Conservation (phyloP, 208 protist species). For the Leishmania braziliensis region DNA sequence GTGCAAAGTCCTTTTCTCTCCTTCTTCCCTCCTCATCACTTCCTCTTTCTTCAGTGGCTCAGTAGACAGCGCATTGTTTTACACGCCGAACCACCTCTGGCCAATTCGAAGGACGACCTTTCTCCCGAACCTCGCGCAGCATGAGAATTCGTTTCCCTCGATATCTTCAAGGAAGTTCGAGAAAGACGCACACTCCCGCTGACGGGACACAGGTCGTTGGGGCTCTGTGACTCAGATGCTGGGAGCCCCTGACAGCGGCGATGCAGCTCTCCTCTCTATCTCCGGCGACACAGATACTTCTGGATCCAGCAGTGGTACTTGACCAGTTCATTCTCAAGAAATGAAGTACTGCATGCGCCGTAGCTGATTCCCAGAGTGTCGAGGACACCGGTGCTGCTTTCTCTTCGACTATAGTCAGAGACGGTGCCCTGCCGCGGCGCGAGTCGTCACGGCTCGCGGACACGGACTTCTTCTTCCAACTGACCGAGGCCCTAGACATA, state of each 20-base stretch:
- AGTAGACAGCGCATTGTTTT: not conserved
- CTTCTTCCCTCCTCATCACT: not conserved
- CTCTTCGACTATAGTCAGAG: not conserved
- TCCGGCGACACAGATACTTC: slow-evolving; percentile 21
- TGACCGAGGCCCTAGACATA: slow-evolving; percentile 55
- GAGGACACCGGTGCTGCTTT: not conserved
- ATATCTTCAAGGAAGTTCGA: not conserved
- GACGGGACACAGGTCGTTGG: not conserved
- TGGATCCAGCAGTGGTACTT: slow-evolving; percentile 6
- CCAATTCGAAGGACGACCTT: not conserved
- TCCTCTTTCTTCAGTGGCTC: not conserved
- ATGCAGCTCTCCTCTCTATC: slow-evolving; percentile 18
- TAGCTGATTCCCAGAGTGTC: not conserved
- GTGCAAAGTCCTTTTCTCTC: not conserved
- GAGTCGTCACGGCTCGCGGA: slow-evolving; percentile 15
- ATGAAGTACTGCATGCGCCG: slow-evolving; percentile 12
- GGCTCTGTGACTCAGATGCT: not conserved
- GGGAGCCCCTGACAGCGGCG: not conserved
- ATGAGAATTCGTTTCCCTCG: not conserved
- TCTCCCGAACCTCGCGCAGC: not conserved
- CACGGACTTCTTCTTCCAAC: slow-evolving; percentile 56
- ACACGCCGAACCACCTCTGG: not conserved
- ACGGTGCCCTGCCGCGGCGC: not conserved
- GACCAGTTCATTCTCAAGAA: not conserved
- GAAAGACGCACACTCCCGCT: not conserved